A percentile compares a stretch with the other conserved stretches of the same genome.
These are phyloP conservation scores for Kingdonia uniflora DNA, from an alignment of 164 flowering plant genomes.

Conservation along the genomic window DNA sequence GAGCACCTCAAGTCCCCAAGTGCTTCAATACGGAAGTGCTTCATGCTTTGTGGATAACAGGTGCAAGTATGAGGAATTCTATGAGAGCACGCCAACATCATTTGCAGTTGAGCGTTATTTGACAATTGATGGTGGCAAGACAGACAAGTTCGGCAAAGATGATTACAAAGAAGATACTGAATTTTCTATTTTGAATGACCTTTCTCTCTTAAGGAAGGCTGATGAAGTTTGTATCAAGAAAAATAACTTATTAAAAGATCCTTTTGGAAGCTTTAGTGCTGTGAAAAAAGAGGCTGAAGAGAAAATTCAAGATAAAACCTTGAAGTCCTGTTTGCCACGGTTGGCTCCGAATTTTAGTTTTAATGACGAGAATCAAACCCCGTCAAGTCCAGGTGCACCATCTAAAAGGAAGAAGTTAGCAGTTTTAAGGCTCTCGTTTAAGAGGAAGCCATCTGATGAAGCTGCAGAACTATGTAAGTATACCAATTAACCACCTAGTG, in stretches of 20 bases:
- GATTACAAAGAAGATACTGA: constrained; percentile 9
- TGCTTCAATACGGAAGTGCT: constrained; percentile 70
- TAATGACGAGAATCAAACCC: constrained; percentile 47
- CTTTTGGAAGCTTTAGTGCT: constrained; percentile 50
- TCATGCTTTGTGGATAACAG: too few relatives aligned
- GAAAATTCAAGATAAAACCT: constrained; percentile 26
- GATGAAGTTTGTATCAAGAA: constrained; percentile 37
- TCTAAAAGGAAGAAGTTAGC: constrained; percentile 50
- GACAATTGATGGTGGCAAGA: constrained; percentile 54
- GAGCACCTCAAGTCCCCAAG: constrained; percentile 37
- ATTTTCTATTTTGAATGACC: constrained; percentile 34
- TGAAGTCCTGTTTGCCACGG: constrained; percentile 33
- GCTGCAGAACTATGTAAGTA: constrained; percentile 44
- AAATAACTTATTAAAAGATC: constrained; percentile 35
- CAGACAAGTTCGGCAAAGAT: constrained; percentile 27
- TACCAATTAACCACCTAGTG: too few relatives aligned
- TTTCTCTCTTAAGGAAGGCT: constrained; percentile 34
- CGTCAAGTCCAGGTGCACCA: constrained; percentile 21
- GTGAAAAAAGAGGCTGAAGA: constrained; percentile 42
- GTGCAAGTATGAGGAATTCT: constrained; percentile 58
- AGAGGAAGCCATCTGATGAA: constrained; percentile 64
- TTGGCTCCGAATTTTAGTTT: constrained; percentile 55
- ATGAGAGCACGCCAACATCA: constrained; percentile 28
- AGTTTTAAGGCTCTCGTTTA: constrained; percentile 70
- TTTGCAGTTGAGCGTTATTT: constrained; percentile 25